Evolutionary conservation across 441 rosid genomes (phyloP).

Genomic region (Geranium incanum): DNA sequence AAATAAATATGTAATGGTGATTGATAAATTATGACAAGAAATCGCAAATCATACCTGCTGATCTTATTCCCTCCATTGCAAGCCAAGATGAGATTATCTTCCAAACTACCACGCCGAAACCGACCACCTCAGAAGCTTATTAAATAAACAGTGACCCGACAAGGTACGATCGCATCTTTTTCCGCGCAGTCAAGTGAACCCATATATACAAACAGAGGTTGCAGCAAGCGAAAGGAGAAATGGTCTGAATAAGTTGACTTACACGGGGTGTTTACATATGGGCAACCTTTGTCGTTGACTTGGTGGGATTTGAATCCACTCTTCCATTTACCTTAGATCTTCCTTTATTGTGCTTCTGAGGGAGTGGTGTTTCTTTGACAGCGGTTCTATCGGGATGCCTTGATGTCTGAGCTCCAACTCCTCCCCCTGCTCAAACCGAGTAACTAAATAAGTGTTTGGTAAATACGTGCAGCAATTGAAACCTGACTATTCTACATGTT

Average conservation of each 20-base stretch:
- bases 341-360: slow-evolving; percentile 18
- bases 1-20: not conserved
- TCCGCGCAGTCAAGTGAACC: not conserved
- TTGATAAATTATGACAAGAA: too few relatives aligned
- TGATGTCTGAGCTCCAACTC: slow-evolving; percentile 26
- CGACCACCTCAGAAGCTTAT: slow-evolving; percentile 1
- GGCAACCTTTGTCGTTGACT: not conserved
- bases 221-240: not conserved
- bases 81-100: not conserved
- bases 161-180: not conserved
- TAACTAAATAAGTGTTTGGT: slow-evolving; percentile 2
- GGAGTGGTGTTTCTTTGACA: slow-evolving; percentile 16
- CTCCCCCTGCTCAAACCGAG: slow-evolving; percentile 30
- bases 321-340: slow-evolving; percentile 10
- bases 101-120: not conserved
- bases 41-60: slow-evolving; percentile 1
- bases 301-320: slow-evolving; percentile 11
- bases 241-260: not conserved
- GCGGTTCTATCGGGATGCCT: slow-evolving; percentile 31
- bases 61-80: not conserved
- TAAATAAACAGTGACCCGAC: not conserved
- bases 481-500: not conserved
- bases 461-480: not conserved
- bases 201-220: not conserved
- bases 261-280: not conserved